phyloP scores from a whole-genome alignment of 2,329 filamentous ascomycete genomes.

The Penicillium sp. region DNA sequence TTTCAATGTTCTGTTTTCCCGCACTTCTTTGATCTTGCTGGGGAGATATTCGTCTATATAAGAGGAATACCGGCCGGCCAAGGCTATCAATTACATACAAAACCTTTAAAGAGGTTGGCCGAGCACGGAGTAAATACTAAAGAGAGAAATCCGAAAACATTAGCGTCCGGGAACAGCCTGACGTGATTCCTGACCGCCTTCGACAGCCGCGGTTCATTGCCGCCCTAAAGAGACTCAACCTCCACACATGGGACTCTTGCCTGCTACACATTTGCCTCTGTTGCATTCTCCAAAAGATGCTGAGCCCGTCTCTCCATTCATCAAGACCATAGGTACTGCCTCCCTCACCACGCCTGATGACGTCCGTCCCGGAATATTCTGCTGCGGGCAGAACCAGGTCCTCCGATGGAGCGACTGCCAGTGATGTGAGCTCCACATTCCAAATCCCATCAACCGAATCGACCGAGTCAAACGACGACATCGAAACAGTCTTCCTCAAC shows the following conservation, averaged over 20 bases:
- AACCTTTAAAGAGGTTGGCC: too few relatives aligned
- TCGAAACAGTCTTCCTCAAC: slow-evolving; percentile 36
- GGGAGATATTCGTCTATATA: not conserved
- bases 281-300: slow-evolving; percentile 1
- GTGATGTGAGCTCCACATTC: slow-evolving; percentile 13
- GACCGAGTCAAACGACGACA: slow-evolving; percentile 25
- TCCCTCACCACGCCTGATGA: slow-evolving; percentile 26
- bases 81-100: too few relatives aligned
- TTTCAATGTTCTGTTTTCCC: not conserved
- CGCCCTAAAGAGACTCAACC: slow-evolving; percentile 12
- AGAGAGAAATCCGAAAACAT: not conserved
- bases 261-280: not conserved
- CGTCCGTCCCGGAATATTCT: slow-evolving; percentile 36
- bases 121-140: too few relatives aligned
- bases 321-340: not conserved
- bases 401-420: slow-evolving; percentile 26
- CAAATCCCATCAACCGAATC: slow-evolving; percentile 11
- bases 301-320: slow-evolving; percentile 1
- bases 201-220: slow-evolving; percentile 24
- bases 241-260: slow-evolving; percentile 3
- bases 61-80: too few relatives aligned
- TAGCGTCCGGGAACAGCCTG: not conserved
- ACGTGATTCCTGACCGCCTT: slow-evolving; percentile 10
- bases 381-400: slow-evolving; percentile 29
- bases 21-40: not conserved